Evolutionary conservation across 1,284 basidiomycete genomes (phyloP).

Genomic region (Apiotrichum siamense): DNA sequence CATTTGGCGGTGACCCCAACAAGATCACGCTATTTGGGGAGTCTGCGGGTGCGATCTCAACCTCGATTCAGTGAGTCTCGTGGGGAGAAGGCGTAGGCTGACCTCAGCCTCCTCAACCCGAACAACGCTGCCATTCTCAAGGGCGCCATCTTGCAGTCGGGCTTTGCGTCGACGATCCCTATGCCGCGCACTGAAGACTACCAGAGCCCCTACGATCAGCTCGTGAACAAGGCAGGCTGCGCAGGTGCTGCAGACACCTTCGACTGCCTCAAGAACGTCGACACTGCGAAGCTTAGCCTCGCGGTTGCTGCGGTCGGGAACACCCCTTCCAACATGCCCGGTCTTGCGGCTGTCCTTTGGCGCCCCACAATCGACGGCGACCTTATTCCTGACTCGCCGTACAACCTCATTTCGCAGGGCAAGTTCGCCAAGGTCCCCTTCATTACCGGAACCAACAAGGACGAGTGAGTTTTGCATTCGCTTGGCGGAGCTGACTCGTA

Average conservation of each 20-base stretch:
- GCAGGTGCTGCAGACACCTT: slow-evolving; percentile 11
- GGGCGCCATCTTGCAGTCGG: slow-evolving; percentile 47
- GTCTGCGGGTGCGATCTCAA: slow-evolving; percentile 42
- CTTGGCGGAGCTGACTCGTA: no score
- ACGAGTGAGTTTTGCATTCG: no score
- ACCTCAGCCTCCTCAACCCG: slow-evolving; percentile 28
- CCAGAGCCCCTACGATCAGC: slow-evolving; percentile 30
- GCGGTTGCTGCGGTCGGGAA: no score
- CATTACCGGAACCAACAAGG: slow-evolving; percentile 24
- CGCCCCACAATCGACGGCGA: slow-evolving; percentile 21
- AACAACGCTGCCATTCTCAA: slow-evolving; percentile 37
- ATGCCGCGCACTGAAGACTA: slow-evolving; percentile 26
- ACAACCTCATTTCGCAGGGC: slow-evolving; percentile 15
- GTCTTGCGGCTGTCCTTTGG: background rate
- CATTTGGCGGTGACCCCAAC: slow-evolving; percentile 49
- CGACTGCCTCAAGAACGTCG: slow-evolving; percentile 34
- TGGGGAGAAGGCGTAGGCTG: no score
- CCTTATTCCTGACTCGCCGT: slow-evolving; percentile 18
- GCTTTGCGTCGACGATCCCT: slow-evolving; percentile 33
- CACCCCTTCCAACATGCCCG: background rate
- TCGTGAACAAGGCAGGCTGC: slow-evolving; percentile 27
- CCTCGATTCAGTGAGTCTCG: slow-evolving; percentile 35
- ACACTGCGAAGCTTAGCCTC: slow-evolving; percentile 25
- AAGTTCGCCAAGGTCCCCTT: slow-evolving; percentile 24
- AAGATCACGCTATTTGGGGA: slow-evolving; percentile 48